Base-by-base conservation (phyloP, 2,329 filamentous ascomycete species). In the Trichoderma semiorbis region DNA sequence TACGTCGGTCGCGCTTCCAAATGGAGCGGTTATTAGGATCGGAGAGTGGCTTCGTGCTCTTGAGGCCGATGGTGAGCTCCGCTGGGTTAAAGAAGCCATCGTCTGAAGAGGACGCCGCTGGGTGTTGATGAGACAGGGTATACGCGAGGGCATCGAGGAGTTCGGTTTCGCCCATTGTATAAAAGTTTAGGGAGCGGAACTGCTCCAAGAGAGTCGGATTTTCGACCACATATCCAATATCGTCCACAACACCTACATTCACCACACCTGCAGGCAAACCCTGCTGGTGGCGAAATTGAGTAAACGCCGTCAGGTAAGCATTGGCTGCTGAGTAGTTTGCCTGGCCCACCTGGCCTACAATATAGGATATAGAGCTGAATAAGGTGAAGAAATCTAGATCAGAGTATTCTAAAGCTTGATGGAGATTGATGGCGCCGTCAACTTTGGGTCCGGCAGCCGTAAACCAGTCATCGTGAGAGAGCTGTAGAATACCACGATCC, bases 301-400 rank as follows among this genome's bases (percentile, higher is more conserved):
- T 80, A 32, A 85, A 80, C 6, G 80, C 76, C 34, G 84, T 80
- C 36, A 84, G 74, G 75, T 81, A 86, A 7, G 80, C 78, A 74
- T 84, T 85, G 34, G 77, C 81, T 2, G 80, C 78, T 3, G 76
- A 74, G 65, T 84, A 84, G 70, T 81, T 82, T 63, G 77, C 75
- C 65, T 82, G 79, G 2, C 74, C 75, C 3, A 73, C 60, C 7
- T 75, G 73, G 1, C 77, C 80, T 8, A 79, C 57, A 0, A 78
- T 68, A 36, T 74, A 76, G 0, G 73, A 74, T 16, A 78, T 73
- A 28, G 80, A 81, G 18, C 75, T 76, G 58, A 76, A 73, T n/a
- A 77, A 60, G 12, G 74, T 65, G 70, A 82, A 81, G 73, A 82
- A 80, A 65, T 79, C 75, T 0, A 78, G 67, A 2, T 73, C 34